These are phyloP conservation scores for Daucus carota DNA, from an alignment of 129 eudicot species.

Conservation along the genomic window DH1_v3.0 NC_030386.2:22988001-22988500, in stretches of 20 bases:
- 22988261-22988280: constrained; percentile 95
- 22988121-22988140: constrained; percentile 50
- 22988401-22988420: not conserved
- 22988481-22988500: not conserved
- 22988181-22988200: constrained; percentile 64
- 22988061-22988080: constrained; percentile 73
- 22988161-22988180: constrained; percentile 42
- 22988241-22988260: constrained; percentile 81
- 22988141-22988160: constrained; percentile 51
- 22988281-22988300: constrained; percentile 82
- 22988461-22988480: not conserved
- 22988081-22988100: constrained; percentile 95
- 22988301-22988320: constrained; percentile 80
- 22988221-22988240: constrained; percentile 76
- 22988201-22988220: constrained; percentile 81
- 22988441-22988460: not conserved
- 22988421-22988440: not conserved
- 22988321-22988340: constrained; percentile 72
- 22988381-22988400: not conserved
- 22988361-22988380: not conserved
- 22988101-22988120: constrained; percentile 92
- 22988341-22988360: constrained; percentile 81
- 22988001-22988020: constrained; percentile 72
- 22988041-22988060: constrained; percentile 76
- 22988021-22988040: constrained; percentile 73